Evolutionary conservation across 1,284 basidiomycete genomes (phyloP), one percentile per base, ranked within the genome.

Genomic region (Mixia osmundae): DNA sequence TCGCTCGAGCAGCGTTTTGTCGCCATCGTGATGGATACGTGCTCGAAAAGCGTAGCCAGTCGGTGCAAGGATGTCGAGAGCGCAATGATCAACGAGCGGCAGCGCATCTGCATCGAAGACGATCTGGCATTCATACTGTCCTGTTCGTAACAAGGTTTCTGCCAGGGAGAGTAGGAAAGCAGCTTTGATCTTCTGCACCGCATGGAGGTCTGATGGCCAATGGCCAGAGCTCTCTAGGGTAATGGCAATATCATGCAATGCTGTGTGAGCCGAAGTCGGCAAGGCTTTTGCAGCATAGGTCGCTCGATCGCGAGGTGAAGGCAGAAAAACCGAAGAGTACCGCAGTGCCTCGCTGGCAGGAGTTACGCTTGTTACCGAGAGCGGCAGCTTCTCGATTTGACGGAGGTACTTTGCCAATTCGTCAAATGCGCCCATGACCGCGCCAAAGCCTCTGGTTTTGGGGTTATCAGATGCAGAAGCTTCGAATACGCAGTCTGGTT

Each of bases 131-230:
- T 54, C 63, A 3, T 69, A 69, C 0, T 61, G 47, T 2, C 64
- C 53, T 2, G 61, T 51, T 6, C 55, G 52, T 64, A 71, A 68
- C 30, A 89, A 61, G 3, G 80, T 63, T n/a, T 53, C 53, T 9
- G 44, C 50, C 12, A 53, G 37, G 36, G 48, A 47, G 35, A 35
- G 30, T 15, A 89, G 69, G 53, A 97, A 76, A 0, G 89, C 89
- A 2, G 91, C 64, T 57, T 97, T 97, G 59, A 87, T 77, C 47
- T 82, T 83, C 56, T 94, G 87, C 31, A 95, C 76, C 0, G 85
- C 83, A 12, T 64, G 65, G 1, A 97, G 65, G 49, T 97, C 85
- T 51, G 95, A 85, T 0, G 91, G 91, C 91, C 91, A 99, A 45
- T 70, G 68, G 0, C 75, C 73, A 0, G 82, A 89, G 42, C 73